phyloP scores from a whole-genome alignment of 371 early-diverging fungal genomes.

The Syncephalastrum monosporum region DNA sequence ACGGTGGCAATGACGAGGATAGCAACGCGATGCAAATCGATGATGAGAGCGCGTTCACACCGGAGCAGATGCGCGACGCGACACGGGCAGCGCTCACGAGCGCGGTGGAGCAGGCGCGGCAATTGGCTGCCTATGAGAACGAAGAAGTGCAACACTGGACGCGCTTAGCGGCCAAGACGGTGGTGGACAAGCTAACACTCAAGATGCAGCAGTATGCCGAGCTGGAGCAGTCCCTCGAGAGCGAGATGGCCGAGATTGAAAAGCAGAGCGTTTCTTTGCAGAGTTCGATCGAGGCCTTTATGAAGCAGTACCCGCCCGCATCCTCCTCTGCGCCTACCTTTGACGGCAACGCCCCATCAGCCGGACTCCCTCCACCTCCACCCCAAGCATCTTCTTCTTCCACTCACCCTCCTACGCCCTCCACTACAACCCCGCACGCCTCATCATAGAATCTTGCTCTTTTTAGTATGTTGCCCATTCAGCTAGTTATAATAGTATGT shows the following conservation, averaged over 20 bases:
- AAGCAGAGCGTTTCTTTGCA: constrained; percentile 57
- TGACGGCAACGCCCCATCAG: not conserved
- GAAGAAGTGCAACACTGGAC: constrained; percentile 81
- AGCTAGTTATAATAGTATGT: too few species aligned
- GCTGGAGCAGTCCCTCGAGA: constrained; percentile 78
- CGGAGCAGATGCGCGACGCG: constrained; percentile 46
- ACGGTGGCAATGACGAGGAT: constrained; percentile 4
- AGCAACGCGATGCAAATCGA: constrained; percentile 27
- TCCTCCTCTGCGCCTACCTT: constrained; percentile 1
- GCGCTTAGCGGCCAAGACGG: constrained; percentile 76
- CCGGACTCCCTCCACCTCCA: too few species aligned
- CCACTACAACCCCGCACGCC: too few species aligned
- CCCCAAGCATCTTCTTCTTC: too few species aligned
- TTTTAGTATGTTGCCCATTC: too few species aligned
- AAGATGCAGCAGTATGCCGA: constrained; percentile 93
- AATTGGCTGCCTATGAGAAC: constrained; percentile 73
- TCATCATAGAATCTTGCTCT: too few species aligned
- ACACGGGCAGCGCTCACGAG: constrained; percentile 57
- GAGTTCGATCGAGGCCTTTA: constrained; percentile 33
- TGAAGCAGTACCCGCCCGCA: constrained; percentile 11
- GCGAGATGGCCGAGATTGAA: constrained; percentile 83
- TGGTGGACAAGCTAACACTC: constrained; percentile 79
- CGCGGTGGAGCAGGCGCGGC: constrained; percentile 61
- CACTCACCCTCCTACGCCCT: too few species aligned
- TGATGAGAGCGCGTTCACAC: constrained; percentile 26